Evolutionary conservation across 176 grass and related monocot species (phyloP).

Genomic region (Carex scoparia): DNA sequence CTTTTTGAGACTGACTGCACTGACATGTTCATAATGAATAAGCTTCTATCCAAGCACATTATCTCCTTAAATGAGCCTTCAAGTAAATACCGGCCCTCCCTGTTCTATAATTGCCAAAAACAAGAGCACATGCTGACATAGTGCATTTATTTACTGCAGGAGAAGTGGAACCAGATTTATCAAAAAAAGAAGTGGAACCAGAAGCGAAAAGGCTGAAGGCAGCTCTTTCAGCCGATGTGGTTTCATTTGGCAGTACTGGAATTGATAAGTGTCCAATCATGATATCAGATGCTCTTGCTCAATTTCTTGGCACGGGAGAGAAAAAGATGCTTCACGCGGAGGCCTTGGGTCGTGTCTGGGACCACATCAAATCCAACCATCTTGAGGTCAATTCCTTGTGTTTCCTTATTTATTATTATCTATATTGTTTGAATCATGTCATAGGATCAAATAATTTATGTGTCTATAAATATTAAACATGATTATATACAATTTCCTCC

Average conservation of each 20-base stretch:
- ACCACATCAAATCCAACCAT: conserved; percentile 88
- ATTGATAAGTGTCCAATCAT: conserved; percentile 38
- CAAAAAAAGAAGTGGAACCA: conserved; percentile 33
- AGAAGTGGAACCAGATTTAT: conserved; percentile 38
- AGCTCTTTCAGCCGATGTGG: conserved; percentile 24
- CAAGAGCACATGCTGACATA: neutral
- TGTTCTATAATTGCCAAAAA: neutral
- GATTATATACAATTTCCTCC: neutral
- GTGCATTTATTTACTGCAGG: conserved; percentile 43
- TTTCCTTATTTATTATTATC: conserved; percentile 9
- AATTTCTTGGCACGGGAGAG: conserved; percentile 78
- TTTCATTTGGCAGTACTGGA: conserved; percentile 42
- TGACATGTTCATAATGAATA: conserved; percentile 98
- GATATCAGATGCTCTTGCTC: conserved; percentile 72
- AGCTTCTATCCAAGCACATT: conserved; percentile 84
- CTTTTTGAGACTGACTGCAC: conserved; percentile 91
- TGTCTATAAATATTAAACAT: neutral
- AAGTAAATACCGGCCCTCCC: conserved; percentile 32
- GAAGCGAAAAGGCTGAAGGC: conserved; percentile 64
- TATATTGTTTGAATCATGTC: neutral
- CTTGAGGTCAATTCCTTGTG: conserved; percentile 62
- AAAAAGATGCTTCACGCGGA: conserved; percentile 73
- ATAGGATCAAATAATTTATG: neutral
- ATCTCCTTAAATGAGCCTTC: conserved; percentile 41
- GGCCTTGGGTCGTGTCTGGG: conserved; percentile 76